A percentile compares a stretch with the other conserved stretches of the same genome.
Conservation (phyloP, 2,329 filamentous ascomycete genomes). For the Calonectria honghensis region DNA sequence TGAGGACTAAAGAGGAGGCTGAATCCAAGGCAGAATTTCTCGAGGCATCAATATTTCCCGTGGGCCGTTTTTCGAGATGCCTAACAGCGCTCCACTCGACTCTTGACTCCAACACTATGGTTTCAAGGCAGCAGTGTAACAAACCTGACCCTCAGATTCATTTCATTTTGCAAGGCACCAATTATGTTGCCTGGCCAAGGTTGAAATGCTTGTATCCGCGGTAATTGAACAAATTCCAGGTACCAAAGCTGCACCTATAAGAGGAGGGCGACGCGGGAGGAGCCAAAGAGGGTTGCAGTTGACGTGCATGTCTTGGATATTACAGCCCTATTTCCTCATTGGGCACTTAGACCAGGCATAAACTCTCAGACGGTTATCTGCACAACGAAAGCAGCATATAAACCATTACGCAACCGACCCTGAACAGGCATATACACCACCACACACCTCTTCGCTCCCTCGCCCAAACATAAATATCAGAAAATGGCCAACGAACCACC, state of each 20-base stretch:
- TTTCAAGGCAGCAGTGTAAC: conserved; percentile 32
- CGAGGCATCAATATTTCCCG: not conserved
- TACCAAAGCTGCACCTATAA: conserved; percentile 32
- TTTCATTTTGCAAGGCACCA: not conserved
- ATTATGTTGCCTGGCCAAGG: conserved; percentile 32
- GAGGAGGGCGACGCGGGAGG: conserved; percentile 12
- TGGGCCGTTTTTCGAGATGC: not conserved
- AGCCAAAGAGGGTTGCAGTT: not conserved
- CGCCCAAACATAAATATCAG: not conserved
- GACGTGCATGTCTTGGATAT: conserved; percentile 7
- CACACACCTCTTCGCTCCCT: not conserved
- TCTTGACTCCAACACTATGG: not conserved
- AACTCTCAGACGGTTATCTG: not conserved
- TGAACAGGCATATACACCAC: not conserved
- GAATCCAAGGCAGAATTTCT: not conserved
- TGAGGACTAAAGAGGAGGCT: not conserved
- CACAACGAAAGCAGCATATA: not conserved
- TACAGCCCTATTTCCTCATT: conserved; percentile 9
- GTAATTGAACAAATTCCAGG: conserved; percentile 34
- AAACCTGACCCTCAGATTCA: not conserved
- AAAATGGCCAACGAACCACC: conserved; percentile 27
- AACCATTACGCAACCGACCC: not conserved
- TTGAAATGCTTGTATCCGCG: conserved; percentile 1
- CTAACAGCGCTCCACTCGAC: not conserved
- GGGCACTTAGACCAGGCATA: not conserved